Conservation (phyloP, 805 yeast species). For the Kuraishia capsulata region DNA sequence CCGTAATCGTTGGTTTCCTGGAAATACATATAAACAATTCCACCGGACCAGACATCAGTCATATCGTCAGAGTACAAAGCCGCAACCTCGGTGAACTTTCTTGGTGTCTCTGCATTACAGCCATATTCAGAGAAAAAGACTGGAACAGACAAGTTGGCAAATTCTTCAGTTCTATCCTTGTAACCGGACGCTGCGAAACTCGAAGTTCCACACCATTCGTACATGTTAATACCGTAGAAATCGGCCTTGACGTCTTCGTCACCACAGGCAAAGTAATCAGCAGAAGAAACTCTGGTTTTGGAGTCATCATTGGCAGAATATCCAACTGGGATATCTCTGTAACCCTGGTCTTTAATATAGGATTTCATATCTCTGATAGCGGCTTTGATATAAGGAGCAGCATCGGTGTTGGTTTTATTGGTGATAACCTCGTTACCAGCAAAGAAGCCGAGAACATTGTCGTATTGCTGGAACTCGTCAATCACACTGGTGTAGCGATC, state of each 20-base stretch:
- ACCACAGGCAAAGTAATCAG: conserved; percentile 85
- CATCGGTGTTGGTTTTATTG: conserved; percentile 70
- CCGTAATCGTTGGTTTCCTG: conserved; percentile 82
- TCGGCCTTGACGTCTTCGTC: conserved; percentile 55
- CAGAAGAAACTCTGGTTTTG: conserved; percentile 67
- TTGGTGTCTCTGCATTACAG: conserved; percentile 66
- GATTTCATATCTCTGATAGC: conserved; percentile 84
- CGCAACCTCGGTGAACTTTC: conserved; percentile 68
- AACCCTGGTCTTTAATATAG: conserved; percentile 57
- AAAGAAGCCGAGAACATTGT: conserved; percentile 85
- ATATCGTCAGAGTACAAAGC: conserved; percentile 58
- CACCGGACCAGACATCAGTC: conserved; percentile 93
- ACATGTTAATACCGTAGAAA: conserved; percentile 80
- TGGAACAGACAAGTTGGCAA: conserved; percentile 66
- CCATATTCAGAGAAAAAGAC: conserved; percentile 86
- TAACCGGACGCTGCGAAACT: conserved; percentile 58
- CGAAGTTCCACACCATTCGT: conserved; percentile 78
- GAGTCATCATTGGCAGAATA: conserved; percentile 88
- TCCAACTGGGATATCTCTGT: conserved; percentile 85
- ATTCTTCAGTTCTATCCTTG: conserved; percentile 61
- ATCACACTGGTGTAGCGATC: conserved; percentile 75
- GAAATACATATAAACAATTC: conserved; percentile 86
- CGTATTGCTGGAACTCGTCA: conserved; percentile 68
- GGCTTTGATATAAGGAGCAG: conserved; percentile 93
- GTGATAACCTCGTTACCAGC: conserved; percentile 98